Conservation (phyloP, 176 grass and related monocot species). For the Chrysopogon serrulatus region DNA sequence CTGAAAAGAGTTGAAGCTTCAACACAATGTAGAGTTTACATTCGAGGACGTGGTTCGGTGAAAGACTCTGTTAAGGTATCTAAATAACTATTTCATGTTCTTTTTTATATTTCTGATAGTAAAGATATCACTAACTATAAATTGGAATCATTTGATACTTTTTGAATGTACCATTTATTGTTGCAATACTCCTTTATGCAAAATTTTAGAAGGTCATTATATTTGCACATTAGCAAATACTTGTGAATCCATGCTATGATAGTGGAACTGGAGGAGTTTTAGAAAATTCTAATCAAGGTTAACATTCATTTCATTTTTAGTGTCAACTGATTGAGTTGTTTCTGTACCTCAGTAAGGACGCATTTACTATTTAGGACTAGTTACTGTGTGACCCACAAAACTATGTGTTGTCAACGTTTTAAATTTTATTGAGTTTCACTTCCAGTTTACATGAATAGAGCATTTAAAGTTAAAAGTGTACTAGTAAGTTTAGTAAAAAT, state of each 20-base stretch:
- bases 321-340: not conserved
- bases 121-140: not conserved
- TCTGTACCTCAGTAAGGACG: not conserved
- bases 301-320: not conserved
- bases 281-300: constrained; percentile 4
- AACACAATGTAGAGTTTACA: constrained; percentile 98
- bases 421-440: not conserved
- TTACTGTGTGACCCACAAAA: not conserved
- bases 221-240: not conserved
- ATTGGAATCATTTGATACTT: constrained; percentile 1
- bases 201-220: not conserved
- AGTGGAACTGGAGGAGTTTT: not conserved
- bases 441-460: not conserved
- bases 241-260: not conserved
- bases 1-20: constrained; percentile 98
- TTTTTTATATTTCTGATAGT: not conserved
- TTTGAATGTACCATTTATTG: not conserved
- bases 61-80: constrained; percentile 96
- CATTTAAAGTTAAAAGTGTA: not conserved
- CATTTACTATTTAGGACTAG: not conserved
- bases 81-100: constrained; percentile 5
- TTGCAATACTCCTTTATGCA: not conserved
- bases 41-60: constrained; percentile 87
- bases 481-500: not conserved
- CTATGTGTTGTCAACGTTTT: not conserved